Evolutionary conservation across 2,329 filamentous ascomycete species (phyloP).

Genomic region (Apiospora kogelbergensis): DNA sequence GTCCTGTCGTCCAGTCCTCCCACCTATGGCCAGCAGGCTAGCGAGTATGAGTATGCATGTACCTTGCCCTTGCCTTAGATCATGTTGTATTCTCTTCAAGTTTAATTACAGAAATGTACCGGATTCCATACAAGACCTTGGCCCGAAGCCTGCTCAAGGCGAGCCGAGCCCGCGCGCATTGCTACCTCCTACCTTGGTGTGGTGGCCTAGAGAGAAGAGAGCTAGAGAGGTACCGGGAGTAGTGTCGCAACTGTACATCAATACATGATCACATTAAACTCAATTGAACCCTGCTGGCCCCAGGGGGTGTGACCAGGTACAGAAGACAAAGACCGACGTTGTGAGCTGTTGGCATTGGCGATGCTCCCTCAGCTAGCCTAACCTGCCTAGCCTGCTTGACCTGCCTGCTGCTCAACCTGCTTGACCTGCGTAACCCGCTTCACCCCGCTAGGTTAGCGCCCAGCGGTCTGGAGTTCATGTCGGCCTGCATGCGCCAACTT

Average conservation of each 20-base stretch:
- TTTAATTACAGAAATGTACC: constrained; percentile 1
- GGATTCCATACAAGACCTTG: background rate
- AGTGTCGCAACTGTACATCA: background rate
- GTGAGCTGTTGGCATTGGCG: background rate
- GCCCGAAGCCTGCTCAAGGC: background rate
- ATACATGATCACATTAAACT: background rate
- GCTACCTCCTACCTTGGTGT: background rate
- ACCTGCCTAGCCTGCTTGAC: background rate
- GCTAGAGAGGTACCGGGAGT: background rate
- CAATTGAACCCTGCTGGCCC: background rate
- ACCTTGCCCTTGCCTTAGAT: background rate
- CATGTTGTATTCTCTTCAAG: background rate
- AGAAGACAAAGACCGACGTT: background rate
- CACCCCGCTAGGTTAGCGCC: background rate
- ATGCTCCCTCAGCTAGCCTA: background rate
- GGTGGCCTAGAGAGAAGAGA: background rate
- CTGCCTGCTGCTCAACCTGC: background rate
- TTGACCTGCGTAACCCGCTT: background rate
- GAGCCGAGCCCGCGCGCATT: constrained; percentile 1
- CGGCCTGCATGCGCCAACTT: background rate
- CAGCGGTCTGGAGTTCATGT: background rate
- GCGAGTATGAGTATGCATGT: constrained; percentile 2
- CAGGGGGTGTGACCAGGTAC: background rate
- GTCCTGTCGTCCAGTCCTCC: background rate
- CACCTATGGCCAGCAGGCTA: background rate